Base-by-base conservation (phyloP, 805 yeast species). In the Lipomyces orientalis region DNA sequence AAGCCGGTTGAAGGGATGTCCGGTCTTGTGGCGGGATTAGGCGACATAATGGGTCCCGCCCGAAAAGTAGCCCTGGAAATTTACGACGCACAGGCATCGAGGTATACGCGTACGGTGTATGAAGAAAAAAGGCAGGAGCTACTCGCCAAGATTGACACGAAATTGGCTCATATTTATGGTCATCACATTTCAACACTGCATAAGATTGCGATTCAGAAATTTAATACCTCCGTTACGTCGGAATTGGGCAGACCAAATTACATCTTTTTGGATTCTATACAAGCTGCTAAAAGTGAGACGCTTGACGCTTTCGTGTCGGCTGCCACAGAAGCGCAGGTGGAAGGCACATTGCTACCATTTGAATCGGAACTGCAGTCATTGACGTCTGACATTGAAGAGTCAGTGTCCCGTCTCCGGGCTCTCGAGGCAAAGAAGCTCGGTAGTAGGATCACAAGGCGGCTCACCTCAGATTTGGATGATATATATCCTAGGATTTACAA, bases 41-140 rank as follows among this genome's bases (percentile, higher is more conserved):
- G 89, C 0, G 71, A 75, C 4, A 70, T 75, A 0, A 76, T 90
- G 71, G 74, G 75, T 8, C 76, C 76, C 14, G 78, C 90, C 51
- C 82, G 87, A 57, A 71, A 79, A 1, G 76, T 78, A 1, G 83
- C 88, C 1, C 73, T 92, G 14, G 80, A 78, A 0, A 75, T 79
- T 12, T 94, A 87, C 77, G 97, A 92, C 75, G 73, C 80, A 4
- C 82, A 84, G 65, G 99, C 98, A 1, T 84, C 95, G 1, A 86
- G 93, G 64, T 95, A 95, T 76, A 83, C 86, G 61, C 77, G 81
- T 51, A 67, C 83, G 1, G 96, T 93, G 1, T 95, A 90, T 76
- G 75, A 81, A 54, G 89, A 87, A 62, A 89, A 89, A 75, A 84
- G 89, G 65, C 73, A 69, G 0, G 81, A 80, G 14, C 81, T 95